phyloP scores from a whole-genome alignment of 176 grass and related monocot species.

The Oryza rufipogon region DNA sequence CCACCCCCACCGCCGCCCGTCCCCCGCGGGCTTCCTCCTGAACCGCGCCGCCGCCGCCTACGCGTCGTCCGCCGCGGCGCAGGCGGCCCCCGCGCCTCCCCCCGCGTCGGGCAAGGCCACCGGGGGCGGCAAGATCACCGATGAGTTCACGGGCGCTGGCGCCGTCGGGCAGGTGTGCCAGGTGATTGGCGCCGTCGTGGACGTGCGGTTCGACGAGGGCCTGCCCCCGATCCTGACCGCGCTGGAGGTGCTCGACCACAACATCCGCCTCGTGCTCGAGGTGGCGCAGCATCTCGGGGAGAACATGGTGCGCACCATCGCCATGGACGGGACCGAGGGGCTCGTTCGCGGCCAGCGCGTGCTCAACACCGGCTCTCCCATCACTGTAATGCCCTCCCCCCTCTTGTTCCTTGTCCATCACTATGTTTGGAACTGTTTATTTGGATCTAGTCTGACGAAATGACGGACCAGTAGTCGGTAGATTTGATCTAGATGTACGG shows the following conservation, averaged over 20 bases:
- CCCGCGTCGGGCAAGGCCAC: conserved; percentile 45
- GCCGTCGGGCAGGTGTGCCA: conserved; percentile 67
- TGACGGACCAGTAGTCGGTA: neutral
- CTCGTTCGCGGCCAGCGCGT: conserved; percentile 86
- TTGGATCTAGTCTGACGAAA: conserved; percentile 31
- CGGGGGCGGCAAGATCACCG: conserved; percentile 54
- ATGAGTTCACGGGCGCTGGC: conserved; percentile 86
- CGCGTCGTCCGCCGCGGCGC: conserved; percentile 56
- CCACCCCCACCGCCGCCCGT: conserved; percentile 36
- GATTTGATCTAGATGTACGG: conserved; percentile 24
- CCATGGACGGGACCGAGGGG: conserved; percentile 92
- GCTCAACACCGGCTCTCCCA: conserved; percentile 90
- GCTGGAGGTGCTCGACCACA: conserved; percentile 88
- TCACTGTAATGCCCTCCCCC: conserved; percentile 58
- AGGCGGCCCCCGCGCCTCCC: conserved; percentile 37
- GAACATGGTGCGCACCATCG: conserved; percentile 93
- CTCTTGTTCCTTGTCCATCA: neutral
- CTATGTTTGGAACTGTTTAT: conserved; percentile 8
- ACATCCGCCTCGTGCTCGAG: conserved; percentile 89
- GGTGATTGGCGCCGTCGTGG: conserved; percentile 80
- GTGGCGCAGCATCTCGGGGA: conserved; percentile 96
- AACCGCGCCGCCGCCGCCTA: conserved; percentile 62
- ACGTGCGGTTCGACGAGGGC: conserved; percentile 82
- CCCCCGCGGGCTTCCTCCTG: conserved; percentile 63
- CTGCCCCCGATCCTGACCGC: conserved; percentile 86